Evolutionary conservation across 306 rosid genomes (phyloP), one percentile per base, ranked within the genome.

Genomic region (Trifolium pratense): DNA sequence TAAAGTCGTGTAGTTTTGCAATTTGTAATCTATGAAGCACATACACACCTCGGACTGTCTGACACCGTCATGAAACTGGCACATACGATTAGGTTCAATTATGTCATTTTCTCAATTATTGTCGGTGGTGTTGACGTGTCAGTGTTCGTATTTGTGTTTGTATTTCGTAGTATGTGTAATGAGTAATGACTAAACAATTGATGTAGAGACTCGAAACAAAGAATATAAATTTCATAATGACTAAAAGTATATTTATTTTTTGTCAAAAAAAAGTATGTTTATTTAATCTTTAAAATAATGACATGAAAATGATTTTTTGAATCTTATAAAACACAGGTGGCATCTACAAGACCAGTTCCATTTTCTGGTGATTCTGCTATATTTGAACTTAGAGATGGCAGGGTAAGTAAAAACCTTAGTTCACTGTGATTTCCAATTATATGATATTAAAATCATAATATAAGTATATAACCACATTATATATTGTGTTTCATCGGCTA

Each of bases 331-430:
- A 18, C 76, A 75, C 85, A 93, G 98, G 94, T 93, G 78, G 86
- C 94, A 71, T 85, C 92, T 17, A 84, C 86, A 72, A 82, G 92
- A 75, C 97, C 98, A 73, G 88, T 93, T 71, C 86, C 84, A 71
- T 93, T 91, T 75, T 77, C 96, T 58, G 92, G 84, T 75, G 85
- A 86, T 74, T 86, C 87, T 18, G 87, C 85, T n/a, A 79, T 93
- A 75, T 91, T 93, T 80, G 96, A 87, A 89, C 90, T 91, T 16
- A 84, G 88, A 86, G 98, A 93, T 81, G 89, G 91, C 81, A 89
- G 97, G 80, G 98, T 93, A 88, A 89, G 98, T 90, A 89, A 90
- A 93, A 66, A 78, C 59, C 75, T 60, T 49, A 11, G 34, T 64
- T 69, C 71, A 37, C 11, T 71, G 57, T 37, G 9, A 70, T 70